A percentile compares a stretch with the other conserved stretches of the same genome.
Conservation (phyloP, 129 eudicot genomes). For the Arctium minus region DNA sequence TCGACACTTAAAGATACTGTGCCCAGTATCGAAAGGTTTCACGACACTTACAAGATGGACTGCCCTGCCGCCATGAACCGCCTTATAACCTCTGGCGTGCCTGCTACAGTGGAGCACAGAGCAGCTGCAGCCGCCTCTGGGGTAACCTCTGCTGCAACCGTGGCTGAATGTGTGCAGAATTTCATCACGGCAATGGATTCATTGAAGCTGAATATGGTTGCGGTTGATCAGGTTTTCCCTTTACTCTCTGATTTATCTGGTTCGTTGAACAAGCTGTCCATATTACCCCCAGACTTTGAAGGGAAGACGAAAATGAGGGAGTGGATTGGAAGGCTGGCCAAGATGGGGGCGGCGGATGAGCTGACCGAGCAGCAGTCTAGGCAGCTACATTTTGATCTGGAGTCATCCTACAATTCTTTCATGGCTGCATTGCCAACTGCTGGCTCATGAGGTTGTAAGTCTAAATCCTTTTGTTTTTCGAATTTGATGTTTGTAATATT, state of each 20-base stretch:
- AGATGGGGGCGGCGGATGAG: slow-evolving; percentile 79
- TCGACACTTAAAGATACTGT: slow-evolving; percentile 66
- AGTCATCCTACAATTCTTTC: slow-evolving; percentile 87
- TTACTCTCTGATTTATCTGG: slow-evolving; percentile 66
- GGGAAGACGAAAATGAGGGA: slow-evolving; percentile 76
- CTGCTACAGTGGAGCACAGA: slow-evolving; percentile 92
- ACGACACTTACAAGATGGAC: slow-evolving; percentile 77
- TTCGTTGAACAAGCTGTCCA: slow-evolving; percentile 65
- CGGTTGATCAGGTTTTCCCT: slow-evolving; percentile 90
- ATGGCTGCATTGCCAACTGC: slow-evolving; percentile 89
- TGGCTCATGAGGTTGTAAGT: slow-evolving; percentile 38
- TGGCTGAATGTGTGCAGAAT: slow-evolving; percentile 91
- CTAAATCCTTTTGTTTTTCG: background rate
- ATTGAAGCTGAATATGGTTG: slow-evolving; percentile 78
- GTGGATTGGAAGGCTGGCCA: slow-evolving; percentile 59
- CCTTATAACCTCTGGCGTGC: slow-evolving; percentile 75
- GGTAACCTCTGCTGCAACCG: slow-evolving; percentile 60
- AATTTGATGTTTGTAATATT: background rate
- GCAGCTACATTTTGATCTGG: slow-evolving; percentile 86
- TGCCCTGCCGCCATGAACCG: slow-evolving; percentile 80
- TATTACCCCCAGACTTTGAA: slow-evolving; percentile 78
- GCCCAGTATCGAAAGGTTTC: slow-evolving; percentile 76
- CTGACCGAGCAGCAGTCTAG: slow-evolving; percentile 90
- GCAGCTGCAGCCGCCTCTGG: slow-evolving; percentile 63
- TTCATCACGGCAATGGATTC: slow-evolving; percentile 92